Conservation (phyloP, 164 flowering plant genomes). For the Chimonanthus salicifolius region DNA sequence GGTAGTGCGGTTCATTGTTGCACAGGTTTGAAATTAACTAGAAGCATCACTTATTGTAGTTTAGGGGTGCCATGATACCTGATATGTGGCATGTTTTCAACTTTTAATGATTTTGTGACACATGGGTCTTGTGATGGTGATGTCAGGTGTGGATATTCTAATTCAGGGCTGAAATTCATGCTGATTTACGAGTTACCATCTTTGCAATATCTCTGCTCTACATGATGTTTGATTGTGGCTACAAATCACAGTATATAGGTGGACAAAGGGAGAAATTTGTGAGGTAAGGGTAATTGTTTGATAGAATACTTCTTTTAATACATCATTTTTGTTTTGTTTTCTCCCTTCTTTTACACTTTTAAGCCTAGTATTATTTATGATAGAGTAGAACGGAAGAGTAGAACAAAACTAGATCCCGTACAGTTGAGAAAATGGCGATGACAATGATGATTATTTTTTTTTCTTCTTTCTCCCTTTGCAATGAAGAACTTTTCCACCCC, state of each 20-base stretch:
- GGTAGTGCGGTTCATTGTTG: neutral
- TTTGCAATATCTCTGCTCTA: constrained; percentile 10
- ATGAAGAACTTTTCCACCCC: no score
- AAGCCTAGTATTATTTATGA: no score
- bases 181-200: constrained; percentile 10
- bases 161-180: neutral
- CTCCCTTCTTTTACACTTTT: neutral
- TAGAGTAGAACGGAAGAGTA: no score
- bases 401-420: no score
- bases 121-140: constrained; percentile 1
- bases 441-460: no score
- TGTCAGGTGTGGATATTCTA: neutral
- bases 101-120: neutral
- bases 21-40: no score
- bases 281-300: constrained; percentile 32
- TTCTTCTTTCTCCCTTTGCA: no score
- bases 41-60: neutral
- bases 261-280: constrained; percentile 69
- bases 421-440: no score
- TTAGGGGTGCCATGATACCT: neutral
- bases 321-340: neutral
- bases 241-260: constrained; percentile 47
- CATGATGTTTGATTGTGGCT: constrained; percentile 59
- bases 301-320: neutral
- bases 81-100: neutral